Conservation (phyloP, 192 early-diverging fungal genomes). For the Entomortierella lignicola region DNA sequence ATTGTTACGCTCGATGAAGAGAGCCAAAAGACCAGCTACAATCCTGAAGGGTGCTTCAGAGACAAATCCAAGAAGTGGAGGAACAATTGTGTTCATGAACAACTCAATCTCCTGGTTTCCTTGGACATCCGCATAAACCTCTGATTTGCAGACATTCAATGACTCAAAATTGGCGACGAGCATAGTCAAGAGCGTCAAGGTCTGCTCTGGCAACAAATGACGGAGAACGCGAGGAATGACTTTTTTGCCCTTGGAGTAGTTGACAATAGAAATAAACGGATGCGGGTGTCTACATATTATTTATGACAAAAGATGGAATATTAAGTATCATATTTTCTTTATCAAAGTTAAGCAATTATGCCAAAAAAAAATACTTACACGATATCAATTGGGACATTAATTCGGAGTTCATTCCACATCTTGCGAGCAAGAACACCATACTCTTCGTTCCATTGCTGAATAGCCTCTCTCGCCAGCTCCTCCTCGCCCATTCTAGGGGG, state of each 20-base stretch:
- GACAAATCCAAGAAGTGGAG: conserved; percentile 82
- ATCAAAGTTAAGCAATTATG: too few relatives aligned
- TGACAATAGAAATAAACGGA: conserved; percentile 88
- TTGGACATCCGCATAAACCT: conserved; percentile 58
- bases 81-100: conserved; percentile 91
- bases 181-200: conserved; percentile 78
- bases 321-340: not conserved
- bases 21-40: conserved; percentile 80
- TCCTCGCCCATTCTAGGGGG: conserved; percentile 63
- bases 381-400: conserved; percentile 69
- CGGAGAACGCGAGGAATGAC: conserved; percentile 87
- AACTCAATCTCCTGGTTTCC: conserved; percentile 78
- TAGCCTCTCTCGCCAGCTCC: conserved; percentile 61
- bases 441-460: conserved; percentile 62
- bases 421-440: conserved; percentile 59
- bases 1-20: conserved; percentile 92
- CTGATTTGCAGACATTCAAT: conserved; percentile 73
- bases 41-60: conserved; percentile 86
- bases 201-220: conserved; percentile 82
- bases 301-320: not conserved
- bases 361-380: conserved; percentile 62
- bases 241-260: conserved; percentile 89
- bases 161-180: conserved; percentile 81
- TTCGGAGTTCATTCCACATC: conserved; percentile 72
- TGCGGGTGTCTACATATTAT: conserved; percentile 75